Conservation (phyloP, 2,329 filamentous ascomycete genomes). For the Cladosporium sp. region DNA sequence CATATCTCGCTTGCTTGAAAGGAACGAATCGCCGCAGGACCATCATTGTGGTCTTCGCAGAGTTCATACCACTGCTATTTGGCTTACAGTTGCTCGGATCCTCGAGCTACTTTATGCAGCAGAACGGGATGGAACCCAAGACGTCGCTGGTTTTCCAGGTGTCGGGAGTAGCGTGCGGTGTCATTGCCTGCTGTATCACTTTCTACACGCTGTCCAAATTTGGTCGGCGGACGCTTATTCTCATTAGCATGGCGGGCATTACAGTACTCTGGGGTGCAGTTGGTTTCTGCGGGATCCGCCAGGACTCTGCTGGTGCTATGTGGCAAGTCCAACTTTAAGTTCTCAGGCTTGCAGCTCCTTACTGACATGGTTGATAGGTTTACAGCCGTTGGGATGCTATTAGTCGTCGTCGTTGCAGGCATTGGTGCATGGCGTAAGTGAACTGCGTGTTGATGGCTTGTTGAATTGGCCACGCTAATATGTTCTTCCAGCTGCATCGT, state of each 20-base stretch:
- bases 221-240: slow-evolving; percentile 38
- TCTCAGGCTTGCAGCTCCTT: background rate
- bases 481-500: slow-evolving; percentile 29
- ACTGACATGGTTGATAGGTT: slow-evolving; percentile 7
- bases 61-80: slow-evolving; percentile 30
- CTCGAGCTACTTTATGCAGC: slow-evolving; percentile 32
- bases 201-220: slow-evolving; percentile 39
- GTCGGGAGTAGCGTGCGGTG: slow-evolving; percentile 35
- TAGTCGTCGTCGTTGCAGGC: slow-evolving; percentile 40
- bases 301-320: background rate
- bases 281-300: background rate
- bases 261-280: slow-evolving; percentile 24
- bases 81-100: slow-evolving; percentile 34
- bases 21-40: slow-evolving; percentile 33
- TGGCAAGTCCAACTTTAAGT: background rate
- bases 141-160: slow-evolving; percentile 40
- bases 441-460: background rate
- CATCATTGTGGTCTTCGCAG: slow-evolving; percentile 34
- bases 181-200: slow-evolving; percentile 43
- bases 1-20: slow-evolving; percentile 34
- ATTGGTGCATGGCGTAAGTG: slow-evolving; percentile 37
- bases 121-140: slow-evolving; percentile 28
- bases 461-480: background rate
- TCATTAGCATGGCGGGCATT: slow-evolving; percentile 32
- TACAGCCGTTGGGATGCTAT: slow-evolving; percentile 35